Percentiles rank a stretch among this genome's conserved stretches.
Evolutionary conservation across 2,329 filamentous ascomycete genomes (phyloP).

Genomic region (Hymenoscyphus scutula): DNA sequence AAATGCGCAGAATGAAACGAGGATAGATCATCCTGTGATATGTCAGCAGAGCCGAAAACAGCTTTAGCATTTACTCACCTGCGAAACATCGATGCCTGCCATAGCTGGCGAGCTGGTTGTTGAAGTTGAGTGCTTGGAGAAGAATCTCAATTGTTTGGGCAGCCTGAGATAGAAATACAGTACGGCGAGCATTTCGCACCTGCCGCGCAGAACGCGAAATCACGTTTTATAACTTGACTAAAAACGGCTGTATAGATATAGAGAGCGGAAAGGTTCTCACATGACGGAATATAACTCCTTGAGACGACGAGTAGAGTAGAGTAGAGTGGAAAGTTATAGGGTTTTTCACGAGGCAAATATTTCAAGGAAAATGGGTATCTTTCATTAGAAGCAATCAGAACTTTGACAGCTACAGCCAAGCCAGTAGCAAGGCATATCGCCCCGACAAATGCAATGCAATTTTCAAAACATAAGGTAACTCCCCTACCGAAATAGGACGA

Average conservation of each 20-base stretch:
- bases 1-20: slow-evolving; percentile 34
- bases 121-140: background rate
- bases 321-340: too few species aligned
- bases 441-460: background rate
- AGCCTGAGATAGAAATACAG: background rate
- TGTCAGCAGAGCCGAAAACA: slow-evolving; percentile 13
- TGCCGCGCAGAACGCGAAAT: slow-evolving; percentile 2
- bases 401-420: background rate
- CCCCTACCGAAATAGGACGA: background rate
- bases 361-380: background rate
- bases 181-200: slow-evolving; percentile 3
- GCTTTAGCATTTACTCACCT: slow-evolving; percentile 34
- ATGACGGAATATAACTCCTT: too few species aligned
- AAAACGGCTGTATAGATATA: too few species aligned
- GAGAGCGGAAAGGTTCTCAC: too few species aligned
- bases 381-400: slow-evolving; percentile 8
- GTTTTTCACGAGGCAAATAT: background rate
- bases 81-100: slow-evolving; percentile 39
- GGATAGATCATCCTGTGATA: slow-evolving; percentile 29
- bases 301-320: too few species aligned
- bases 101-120: slow-evolving; percentile 12
- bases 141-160: background rate
- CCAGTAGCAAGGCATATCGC: background rate
- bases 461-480: background rate
- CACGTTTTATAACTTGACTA: background rate